These are phyloP conservation scores for Gaeumannomyces tritici DNA, from an alignment of 2,329 filamentous ascomycete species.

Conservation along the genomic window DNA sequence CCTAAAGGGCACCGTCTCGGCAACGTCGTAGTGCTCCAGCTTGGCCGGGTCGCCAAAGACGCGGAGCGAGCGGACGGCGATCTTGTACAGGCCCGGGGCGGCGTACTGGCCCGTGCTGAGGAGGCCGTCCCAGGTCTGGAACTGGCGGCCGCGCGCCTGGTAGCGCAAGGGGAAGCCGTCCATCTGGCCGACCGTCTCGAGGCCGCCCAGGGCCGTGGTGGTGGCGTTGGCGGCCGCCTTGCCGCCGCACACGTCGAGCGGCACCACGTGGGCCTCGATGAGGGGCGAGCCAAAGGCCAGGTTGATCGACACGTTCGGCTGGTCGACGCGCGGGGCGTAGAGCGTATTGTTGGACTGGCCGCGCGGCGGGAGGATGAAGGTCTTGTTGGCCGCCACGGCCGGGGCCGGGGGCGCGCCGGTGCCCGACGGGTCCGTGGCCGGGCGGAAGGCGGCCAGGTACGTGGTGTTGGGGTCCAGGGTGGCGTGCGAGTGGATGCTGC, in stretches of 20 bases:
- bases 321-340: conserved; percentile 14
- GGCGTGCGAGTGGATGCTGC: conserved; percentile 30
- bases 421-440: not conserved
- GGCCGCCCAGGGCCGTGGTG: conserved; percentile 23
- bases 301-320: conserved; percentile 29
- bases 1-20: conserved; percentile 30
- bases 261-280: conserved; percentile 34
- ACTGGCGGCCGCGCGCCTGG: conserved; percentile 18
- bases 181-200: conserved; percentile 32
- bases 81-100: conserved; percentile 38
- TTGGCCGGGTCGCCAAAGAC: conserved; percentile 38
- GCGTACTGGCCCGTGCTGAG: conserved; percentile 36
- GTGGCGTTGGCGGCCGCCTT: conserved; percentile 14
- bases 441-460: conserved; percentile 4
- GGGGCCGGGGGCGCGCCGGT: not conserved
- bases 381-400: conserved; percentile 21
- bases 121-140: conserved; percentile 32
- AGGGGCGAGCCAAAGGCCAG: conserved; percentile 35
- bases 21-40: conserved; percentile 35
- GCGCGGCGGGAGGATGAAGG: conserved; percentile 30
- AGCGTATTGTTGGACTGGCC: conserved; percentile 22
- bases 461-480: conserved; percentile 6
- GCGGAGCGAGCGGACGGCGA: conserved; percentile 36
- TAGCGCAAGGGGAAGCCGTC: conserved; percentile 27
- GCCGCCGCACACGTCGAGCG: conserved; percentile 18